Evolutionary conservation across 192 early-diverging fungal species (phyloP), one percentile per base, ranked within the genome.

Genomic region (Coemansia sp.): DNA sequence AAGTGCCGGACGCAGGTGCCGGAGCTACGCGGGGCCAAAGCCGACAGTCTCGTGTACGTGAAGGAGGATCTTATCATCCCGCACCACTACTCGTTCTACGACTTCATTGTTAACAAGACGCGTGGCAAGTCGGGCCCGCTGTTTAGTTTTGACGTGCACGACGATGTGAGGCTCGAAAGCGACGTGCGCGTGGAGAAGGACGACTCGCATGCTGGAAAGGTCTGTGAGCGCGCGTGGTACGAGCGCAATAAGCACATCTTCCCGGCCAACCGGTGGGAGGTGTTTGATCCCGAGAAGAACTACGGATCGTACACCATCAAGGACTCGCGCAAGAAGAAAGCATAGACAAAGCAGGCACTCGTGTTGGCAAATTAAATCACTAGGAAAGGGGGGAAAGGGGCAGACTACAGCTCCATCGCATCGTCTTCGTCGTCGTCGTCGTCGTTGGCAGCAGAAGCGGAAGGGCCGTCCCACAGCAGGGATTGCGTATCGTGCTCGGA

Each of bases 1-100:
- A 88, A 88, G 12, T 93, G 91, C 69, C 86, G 90, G 6, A 85
- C 87, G 20, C 93, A 98, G 70, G 90, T 92, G 48, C 88, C 90
- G 41, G 90, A 98, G 71, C 69, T 98, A 22, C 88, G 93, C 8
- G 85, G 88, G 8, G 77, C 90, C 13, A 92, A 89, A 58, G 91
- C 90, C 20, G 96, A 97, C 66, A 91, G 92, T 64, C 62, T 98
- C 71, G 85, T 98, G 58, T 97, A 93, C 71, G 85, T 97, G 44
- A 98, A 98, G 78, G 95, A 96, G 80, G 95, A 97, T 86, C 72
- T 98, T 61, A 96, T 98, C 61, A 94, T 98, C 64, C 96, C 96
- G 19, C 95, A 96, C 68, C 90, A 93, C 64, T 90, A 89, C 65
- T 89, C 92, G 22, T 92, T 94, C 69, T 98, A 98, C 81, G 96